phyloP scores from a whole-genome alignment of 2,329 filamentous ascomycete genomes.

The Gremmenia infestans region DNA sequence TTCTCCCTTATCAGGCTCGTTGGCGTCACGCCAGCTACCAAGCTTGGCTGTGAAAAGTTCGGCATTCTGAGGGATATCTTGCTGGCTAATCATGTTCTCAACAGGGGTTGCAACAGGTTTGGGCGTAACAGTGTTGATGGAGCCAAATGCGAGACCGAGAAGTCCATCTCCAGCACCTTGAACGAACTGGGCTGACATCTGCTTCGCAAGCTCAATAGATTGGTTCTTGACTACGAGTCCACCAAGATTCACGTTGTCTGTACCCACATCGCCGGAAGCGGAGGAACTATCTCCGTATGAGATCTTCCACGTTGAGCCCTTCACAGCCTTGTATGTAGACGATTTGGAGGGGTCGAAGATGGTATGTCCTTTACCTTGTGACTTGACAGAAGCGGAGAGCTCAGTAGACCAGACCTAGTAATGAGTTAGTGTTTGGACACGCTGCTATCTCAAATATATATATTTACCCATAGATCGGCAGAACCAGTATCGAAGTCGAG shows the following conservation, averaged over 20 bases:
- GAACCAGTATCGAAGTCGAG: slow-evolving; percentile 69
- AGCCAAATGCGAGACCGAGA: slow-evolving; percentile 60
- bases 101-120: slow-evolving; percentile 55
- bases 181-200: slow-evolving; percentile 53
- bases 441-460: not conserved
- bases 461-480: slow-evolving; percentile 60
- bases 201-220: slow-evolving; percentile 58
- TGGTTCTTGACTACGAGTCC: slow-evolving; percentile 57
- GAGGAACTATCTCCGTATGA: slow-evolving; percentile 64
- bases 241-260: slow-evolving; percentile 57
- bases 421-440: slow-evolving; percentile 9
- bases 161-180: slow-evolving; percentile 56
- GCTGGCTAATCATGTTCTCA: slow-evolving; percentile 61
- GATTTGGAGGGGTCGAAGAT: slow-evolving; percentile 59
- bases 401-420: slow-evolving; percentile 50
- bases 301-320: slow-evolving; percentile 56
- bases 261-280: slow-evolving; percentile 60
- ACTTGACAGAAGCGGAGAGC: slow-evolving; percentile 34
- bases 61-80: slow-evolving; percentile 43
- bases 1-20: slow-evolving; percentile 34
- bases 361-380: slow-evolving; percentile 39
- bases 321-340: slow-evolving; percentile 48
- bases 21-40: slow-evolving; percentile 47
- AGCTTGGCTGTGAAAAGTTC: slow-evolving; percentile 57
- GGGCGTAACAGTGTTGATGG: slow-evolving; percentile 58